Evolutionary conservation across 331 rosid genomes (phyloP), one percentile per base, ranked within the genome.

Genomic region (Malus hybrid): DNA sequence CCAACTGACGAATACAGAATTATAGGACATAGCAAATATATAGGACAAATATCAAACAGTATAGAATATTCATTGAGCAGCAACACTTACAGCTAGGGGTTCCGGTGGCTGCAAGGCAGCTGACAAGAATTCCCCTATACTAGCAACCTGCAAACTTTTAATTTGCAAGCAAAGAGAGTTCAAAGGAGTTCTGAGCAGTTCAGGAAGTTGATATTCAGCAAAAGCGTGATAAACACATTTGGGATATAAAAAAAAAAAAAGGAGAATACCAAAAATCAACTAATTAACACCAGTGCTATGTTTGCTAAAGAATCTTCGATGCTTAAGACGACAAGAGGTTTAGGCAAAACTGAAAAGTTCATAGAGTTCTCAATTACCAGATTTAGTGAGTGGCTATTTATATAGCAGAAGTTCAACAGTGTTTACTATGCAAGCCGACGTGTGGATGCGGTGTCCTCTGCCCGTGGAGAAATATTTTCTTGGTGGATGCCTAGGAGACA

Each of bases 111-210:
- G 99, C 82, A 94, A 81, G 76, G 99, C 97, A 71, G 99, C 84
- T 66, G 99, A 94, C 81, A 94, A 86, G 89, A 94, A 90, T 79
- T 80, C 93, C 52, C 96, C 99, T 72, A 94, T 91, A 86, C 97
- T 94, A 81, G 79, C 86, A 76, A 94, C 97, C 87, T 92, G 96
- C 96, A 94, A 83, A 86, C 99, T 92, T 82, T 94, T 92, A 79
- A 94, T 94, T 89, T 94, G 99, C 87, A 94, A 85, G 89, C 99
- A 92, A 67, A 94, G 97, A 80, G 99, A 94, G 78, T 92, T 94
- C 83, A 94, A 83, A 80, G 99, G 97, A 31, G 99, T 94, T 87
- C 99, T 90, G 72, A 94, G 84, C 56, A 94, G 97, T 76, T 94
- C 99, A 63, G 99, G 99, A 69, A 92, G 97, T 85, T 90, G 97